Evolutionary conservation across 257 asterid genomes (phyloP).

Genomic region (Capsicum pubescens): DNA sequence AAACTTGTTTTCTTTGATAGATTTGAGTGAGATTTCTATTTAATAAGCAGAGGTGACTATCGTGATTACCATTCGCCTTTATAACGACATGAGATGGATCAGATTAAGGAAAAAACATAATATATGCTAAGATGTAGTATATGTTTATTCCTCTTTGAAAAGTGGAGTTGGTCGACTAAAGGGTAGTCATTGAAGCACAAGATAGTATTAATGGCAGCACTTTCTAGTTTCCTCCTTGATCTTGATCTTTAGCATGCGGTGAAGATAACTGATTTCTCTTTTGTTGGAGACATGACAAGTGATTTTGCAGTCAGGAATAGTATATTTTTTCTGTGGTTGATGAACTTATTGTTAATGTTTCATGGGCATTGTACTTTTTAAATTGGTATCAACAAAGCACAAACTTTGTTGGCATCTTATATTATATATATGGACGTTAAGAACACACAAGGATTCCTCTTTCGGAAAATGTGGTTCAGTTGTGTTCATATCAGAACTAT

Average conservation of each 20-base stretch:
- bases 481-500: slow-evolving; percentile 1
- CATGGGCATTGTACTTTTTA: not conserved
- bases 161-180: slow-evolving; percentile 6
- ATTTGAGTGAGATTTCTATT: not conserved
- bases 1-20: not conserved
- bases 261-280: not conserved
- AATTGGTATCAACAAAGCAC: not conserved
- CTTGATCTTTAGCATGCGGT: not conserved
- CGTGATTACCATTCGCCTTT: not conserved
- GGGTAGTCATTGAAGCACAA: not conserved
- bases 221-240: slow-evolving; percentile 14
- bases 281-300: slow-evolving; percentile 18
- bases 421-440: not conserved
- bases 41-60: not conserved
- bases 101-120: not conserved
- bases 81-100: not conserved
- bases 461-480: not conserved
- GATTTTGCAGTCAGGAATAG: slow-evolving; percentile 12
- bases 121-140: not conserved
- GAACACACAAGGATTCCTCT: not conserved
- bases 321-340: not conserved
- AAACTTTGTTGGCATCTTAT: not conserved
- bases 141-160: not conserved
- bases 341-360: not conserved
- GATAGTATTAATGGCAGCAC: not conserved